Base-by-base conservation (phyloP, 768 basidiomycete genomes). In the Phylloporus sp. region DNA sequence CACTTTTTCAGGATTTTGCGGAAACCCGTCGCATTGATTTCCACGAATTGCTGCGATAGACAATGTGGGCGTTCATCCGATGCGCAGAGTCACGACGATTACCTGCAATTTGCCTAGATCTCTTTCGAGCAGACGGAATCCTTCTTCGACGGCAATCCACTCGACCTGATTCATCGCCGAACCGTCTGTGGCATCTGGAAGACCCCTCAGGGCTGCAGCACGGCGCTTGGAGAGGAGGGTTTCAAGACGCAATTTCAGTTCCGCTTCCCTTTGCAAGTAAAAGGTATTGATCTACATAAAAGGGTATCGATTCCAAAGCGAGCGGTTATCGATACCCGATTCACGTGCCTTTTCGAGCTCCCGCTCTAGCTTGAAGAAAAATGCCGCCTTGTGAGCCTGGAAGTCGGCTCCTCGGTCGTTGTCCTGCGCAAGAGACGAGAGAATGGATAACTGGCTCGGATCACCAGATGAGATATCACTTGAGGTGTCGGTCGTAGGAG, bases 1-100 rank as follows among this genome's bases (percentile, higher is more conserved):
- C 91, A 99, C 65, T 99, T 99, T 63, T 99, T 98, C 51, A 97
- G 69, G 38, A 98, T 97, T 66, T 98, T 98, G 36, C 94, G 81
- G 65, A 98, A 98, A 4, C 93, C 96, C 9, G 84, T 91, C 6
- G 88, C 96, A 63, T 98, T 99, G 60, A 96, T 87, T 69, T 98
- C 96, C 52, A 99, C 83, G 60, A 94, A 99, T 79, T 92, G 88
- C 92, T 94, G 61, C 35, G 45, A n/a, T 58, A 56, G 32, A 43
- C 23, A 0, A 51, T 54, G 47, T 59, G 55, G 56, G 55, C 33
- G 14, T 22, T 23, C 14, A 34, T 46, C 43, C 54, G 26, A 40
- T 21, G 32, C 42, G 46, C 42, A 55, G 44, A 48, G 42, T 42
- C 27, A 38, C 14, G 22, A 47, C 46, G 59, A 42, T 56, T 69